phyloP scores from a whole-genome alignment of 2,329 filamentous ascomycete genomes.

The Phoma herbarum region DNA sequence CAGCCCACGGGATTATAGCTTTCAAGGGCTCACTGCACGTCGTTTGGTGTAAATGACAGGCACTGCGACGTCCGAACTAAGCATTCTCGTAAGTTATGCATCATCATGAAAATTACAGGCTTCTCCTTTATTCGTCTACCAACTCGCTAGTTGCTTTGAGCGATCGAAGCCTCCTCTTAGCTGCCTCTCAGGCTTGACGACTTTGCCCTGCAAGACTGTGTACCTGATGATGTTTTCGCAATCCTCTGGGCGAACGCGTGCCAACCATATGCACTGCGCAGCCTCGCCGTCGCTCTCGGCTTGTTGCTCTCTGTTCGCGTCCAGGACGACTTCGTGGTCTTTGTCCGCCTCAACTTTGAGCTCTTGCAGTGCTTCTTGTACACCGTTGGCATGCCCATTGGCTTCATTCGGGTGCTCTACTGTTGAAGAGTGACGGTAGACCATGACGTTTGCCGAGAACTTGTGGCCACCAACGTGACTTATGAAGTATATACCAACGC shows the following conservation, averaged over 20 bases:
- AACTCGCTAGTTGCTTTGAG: conserved; percentile 80
- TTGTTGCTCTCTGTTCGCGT: conserved; percentile 49
- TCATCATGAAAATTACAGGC: neutral
- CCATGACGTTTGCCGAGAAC: conserved; percentile 91
- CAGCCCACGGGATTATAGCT: neutral
- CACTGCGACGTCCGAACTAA: neutral
- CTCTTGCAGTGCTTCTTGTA: conserved; percentile 48
- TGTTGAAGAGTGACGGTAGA: conserved; percentile 72
- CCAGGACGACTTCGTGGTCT: conserved; percentile 45
- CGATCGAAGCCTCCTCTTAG: conserved; percentile 91
- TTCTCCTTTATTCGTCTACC: conserved; percentile 61
- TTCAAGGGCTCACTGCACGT: neutral
- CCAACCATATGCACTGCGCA: conserved; percentile 92
- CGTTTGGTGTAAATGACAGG: neutral
- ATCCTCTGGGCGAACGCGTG: conserved; percentile 83
- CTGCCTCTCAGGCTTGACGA: conserved; percentile 88
- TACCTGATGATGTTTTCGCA: conserved; percentile 91
- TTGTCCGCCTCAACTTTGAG: conserved; percentile 52
- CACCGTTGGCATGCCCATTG: conserved; percentile 35
- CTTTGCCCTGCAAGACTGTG: conserved; percentile 90
- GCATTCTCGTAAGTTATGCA: too few species aligned
- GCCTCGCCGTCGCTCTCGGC: conserved; percentile 59
- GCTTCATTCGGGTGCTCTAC: conserved; percentile 28
- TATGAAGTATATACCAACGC: conserved; percentile 96
- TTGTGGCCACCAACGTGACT: conserved; percentile 97